Evolutionary conservation across 148 eudicot genomes (phyloP), one percentile per base, ranked within the genome.

Genomic region (Chenopodium album): DNA sequence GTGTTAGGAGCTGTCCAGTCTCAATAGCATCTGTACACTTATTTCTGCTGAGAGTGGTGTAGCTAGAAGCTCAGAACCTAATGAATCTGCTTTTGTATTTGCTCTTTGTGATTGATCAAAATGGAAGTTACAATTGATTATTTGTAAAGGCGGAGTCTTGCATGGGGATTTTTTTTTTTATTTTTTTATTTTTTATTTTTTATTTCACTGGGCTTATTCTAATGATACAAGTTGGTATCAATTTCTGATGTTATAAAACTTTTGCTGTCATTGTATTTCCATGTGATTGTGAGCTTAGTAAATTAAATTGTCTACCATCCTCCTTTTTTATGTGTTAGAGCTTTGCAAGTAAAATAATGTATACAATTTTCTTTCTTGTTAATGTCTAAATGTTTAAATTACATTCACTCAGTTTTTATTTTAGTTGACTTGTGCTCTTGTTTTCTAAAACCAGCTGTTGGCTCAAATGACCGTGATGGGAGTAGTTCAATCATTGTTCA

Each of bases 401-500:
- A 46, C 23, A 41, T 31, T 6, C 1, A 10, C 59, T 64, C 46
- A 28, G 23, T n/a, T 12, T 78, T 16, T 10, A 28, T 82, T 10
- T 70, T 12, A 9, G 34, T 23, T 59, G 34, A 60, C 68, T 78
- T 9, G 2, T 81, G 37, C 26, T 50, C 52, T 52, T 65, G 29
- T 73, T 14, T 73, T 29, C 20, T 73, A 63, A 73, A 71, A 4
- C 29, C 73, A 37, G 80, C 11, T 71, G 73, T 34, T 31, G 54
- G 29, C 62, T 71, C 78, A 54, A 80, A 20, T 60, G 83, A 77
- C 63, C 17, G 50, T 78, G 90, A 80, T 79, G 82, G 32, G 29
- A 59, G 76, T 46, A 83, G 82, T 84, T 80, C 89, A 69, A 12
- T 86, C 71, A 26, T 88, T 44, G 32, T 86, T 77, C 80, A 78